Evolutionary conservation across 306 rosid species (phyloP), one percentile per base, ranked within the genome.

Genomic region (Albizia julibrissin): DNA sequence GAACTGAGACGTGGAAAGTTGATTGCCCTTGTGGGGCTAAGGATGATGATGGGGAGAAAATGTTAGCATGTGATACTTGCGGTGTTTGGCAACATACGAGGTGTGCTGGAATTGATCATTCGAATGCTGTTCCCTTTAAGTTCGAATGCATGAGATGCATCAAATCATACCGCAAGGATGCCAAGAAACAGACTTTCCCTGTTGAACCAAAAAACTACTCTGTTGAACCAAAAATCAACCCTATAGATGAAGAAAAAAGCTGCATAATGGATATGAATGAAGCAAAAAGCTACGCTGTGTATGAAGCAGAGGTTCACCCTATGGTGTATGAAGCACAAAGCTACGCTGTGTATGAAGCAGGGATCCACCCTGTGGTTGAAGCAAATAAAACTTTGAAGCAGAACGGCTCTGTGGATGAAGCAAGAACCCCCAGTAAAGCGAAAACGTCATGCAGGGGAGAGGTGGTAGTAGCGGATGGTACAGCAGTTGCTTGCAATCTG

Each of bases 1-100:
- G 94, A 67, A 80, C 87, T 8, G 93, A 92, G 79, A 80, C 58
- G 10, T 92, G 97, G 97, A 91, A 81, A 27, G 97, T 92, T 43
- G 91, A 89, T 79, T 92, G 97, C 82, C 56, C 52, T 4, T 92
- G 94, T 52, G 97, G 97, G 67, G 91, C 97, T 3, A 88, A 83
- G 86, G 97, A 92, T 47, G 97, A 92, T 66, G 93, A 92, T 78
- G 97, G 97, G 22, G 97, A 92, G 73, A 89, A 84, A 62, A 92
- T 92, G 97, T 72, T 92, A 37, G 94, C 92, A 68, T 92, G 97
- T 87, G 97, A 92, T 83, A 84, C 81, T 1, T 92, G 97, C 77
- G 88, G 93, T 34, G 90, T 92, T 58, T 92, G 94, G 97, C 93
- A 82, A 79, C 97, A 92, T 76, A 89, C 94, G 0, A 89, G 97